These are phyloP conservation scores for Zopfochytrium polystomum DNA, from an alignment of 371 early-diverging fungal genomes.

Conservation along the genomic window DNA sequence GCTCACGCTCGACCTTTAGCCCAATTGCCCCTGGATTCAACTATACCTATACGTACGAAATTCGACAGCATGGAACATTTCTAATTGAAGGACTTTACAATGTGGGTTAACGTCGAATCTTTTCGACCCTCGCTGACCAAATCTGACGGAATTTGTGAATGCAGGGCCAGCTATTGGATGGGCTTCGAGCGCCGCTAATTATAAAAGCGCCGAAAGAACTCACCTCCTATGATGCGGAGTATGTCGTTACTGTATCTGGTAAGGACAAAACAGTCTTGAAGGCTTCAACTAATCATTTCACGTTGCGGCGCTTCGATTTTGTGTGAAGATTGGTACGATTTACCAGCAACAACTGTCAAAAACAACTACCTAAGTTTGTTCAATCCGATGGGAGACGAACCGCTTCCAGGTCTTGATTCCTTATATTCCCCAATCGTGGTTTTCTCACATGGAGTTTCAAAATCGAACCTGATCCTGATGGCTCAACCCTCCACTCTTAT, in stretches of 20 bases:
- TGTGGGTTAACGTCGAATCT: no score
- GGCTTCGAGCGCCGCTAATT: slow-evolving; percentile 71
- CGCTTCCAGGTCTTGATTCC: slow-evolving; percentile 14
- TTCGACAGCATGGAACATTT: no score
- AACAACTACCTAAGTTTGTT: no score
- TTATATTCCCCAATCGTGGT: slow-evolving; percentile 7
- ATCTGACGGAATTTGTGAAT: no score
- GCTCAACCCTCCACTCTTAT: background rate
- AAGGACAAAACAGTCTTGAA: background rate
- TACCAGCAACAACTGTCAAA: no score
- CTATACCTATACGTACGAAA: no score
- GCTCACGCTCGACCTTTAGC: no score
- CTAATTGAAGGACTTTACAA: no score
- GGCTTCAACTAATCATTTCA: background rate
- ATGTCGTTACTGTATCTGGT: slow-evolving; percentile 43
- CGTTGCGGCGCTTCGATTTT: background rate
- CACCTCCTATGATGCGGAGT: slow-evolving; percentile 64
- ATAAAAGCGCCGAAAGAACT: slow-evolving; percentile 61
- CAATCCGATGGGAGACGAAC: background rate
- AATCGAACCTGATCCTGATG: background rate
- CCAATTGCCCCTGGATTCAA: no score
- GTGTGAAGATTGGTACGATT: background rate
- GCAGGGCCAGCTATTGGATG: no score
- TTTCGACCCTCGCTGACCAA: no score
- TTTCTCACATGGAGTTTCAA: background rate